phyloP scores from a whole-genome alignment of 208 protist genomes.

The Leishmania tropica region DNA sequence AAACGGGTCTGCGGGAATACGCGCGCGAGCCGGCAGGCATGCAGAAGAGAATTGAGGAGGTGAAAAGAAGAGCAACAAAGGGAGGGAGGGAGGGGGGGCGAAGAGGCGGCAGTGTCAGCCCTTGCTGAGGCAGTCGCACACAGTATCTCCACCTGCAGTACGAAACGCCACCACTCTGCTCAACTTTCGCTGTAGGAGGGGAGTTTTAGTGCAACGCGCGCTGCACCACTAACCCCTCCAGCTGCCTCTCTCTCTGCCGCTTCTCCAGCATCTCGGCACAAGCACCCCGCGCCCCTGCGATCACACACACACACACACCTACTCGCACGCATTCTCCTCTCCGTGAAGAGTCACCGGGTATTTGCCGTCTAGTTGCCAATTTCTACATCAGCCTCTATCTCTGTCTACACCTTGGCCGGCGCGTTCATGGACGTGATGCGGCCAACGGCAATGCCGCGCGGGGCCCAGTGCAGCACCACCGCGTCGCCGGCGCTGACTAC shows the following conservation, averaged over 20 bases:
- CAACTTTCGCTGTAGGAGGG: not conserved
- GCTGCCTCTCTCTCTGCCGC: not conserved
- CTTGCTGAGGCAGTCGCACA: not conserved
- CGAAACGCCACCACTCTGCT: not conserved
- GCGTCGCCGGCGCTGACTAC: constrained; percentile 56
- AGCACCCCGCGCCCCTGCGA: not conserved
- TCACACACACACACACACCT: not conserved
- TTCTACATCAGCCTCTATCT: not conserved
- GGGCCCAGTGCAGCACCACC: constrained; percentile 77
- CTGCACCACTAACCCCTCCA: not conserved
- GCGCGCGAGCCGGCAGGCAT: not conserved
- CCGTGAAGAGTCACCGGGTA: not conserved
- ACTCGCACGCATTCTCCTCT: not conserved
- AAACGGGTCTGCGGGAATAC: not conserved
- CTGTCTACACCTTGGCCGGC: not conserved
- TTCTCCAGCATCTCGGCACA: not conserved
- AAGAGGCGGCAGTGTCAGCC: not conserved
- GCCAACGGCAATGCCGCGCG: constrained; percentile 73
- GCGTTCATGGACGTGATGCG: constrained; percentile 22
- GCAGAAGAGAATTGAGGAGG: not conserved
- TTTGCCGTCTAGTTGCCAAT: not conserved
- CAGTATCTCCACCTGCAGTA: not conserved
- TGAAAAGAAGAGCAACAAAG: not conserved
- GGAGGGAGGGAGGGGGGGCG: not conserved
- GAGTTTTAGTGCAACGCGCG: not conserved